Conservation (phyloP, 2,329 filamentous ascomycete species). For the Xylaria sp. region DNA sequence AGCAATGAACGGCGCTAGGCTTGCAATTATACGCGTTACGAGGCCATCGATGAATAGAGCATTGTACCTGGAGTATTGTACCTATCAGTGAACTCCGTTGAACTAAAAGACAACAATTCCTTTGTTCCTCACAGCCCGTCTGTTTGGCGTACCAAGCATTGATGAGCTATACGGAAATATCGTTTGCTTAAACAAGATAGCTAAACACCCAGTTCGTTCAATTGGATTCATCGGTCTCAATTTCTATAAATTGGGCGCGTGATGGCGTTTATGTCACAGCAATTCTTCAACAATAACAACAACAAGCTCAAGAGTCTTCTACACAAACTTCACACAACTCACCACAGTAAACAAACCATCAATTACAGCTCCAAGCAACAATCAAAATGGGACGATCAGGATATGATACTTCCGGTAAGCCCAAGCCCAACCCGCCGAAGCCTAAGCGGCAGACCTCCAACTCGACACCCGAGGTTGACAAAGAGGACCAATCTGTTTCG, state of each 20-base stretch:
- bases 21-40: slow-evolving; percentile 24
- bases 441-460: not conserved
- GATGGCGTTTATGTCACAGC: not conserved
- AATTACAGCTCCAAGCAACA: not conserved
- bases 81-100: not conserved
- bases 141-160: not conserved
- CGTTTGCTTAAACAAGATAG: too few relatives aligned
- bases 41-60: slow-evolving; percentile 48
- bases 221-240: not conserved
- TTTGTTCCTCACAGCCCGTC: too few relatives aligned
- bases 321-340: not conserved
- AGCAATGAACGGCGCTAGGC: not conserved
- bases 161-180: not conserved
- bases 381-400: not conserved
- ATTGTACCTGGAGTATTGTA: too few relatives aligned
- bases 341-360: not conserved
- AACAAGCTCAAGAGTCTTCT: not conserved
- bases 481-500: too few relatives aligned
- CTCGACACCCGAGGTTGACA: not conserved
- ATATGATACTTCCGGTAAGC: slow-evolving; percentile 1
- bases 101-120: too few relatives aligned
- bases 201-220: not conserved
- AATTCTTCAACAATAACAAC: not conserved
- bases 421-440: not conserved
- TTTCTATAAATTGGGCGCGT: not conserved